Conservation (phyloP, 2,329 filamentous ascomycete genomes). For the Elsinoe necatrix region DNA sequence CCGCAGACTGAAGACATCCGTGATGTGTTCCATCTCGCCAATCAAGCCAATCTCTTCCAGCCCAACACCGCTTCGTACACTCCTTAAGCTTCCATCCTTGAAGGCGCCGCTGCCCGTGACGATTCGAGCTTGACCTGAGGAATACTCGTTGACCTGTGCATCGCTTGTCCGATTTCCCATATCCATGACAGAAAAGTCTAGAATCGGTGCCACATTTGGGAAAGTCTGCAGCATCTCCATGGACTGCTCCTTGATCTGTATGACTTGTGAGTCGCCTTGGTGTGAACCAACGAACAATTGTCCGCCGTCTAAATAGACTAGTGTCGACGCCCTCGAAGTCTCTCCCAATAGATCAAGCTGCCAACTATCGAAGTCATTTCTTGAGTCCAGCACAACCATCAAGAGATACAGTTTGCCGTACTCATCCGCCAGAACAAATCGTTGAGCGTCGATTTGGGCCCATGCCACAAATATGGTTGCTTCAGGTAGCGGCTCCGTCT, state of each 20-base stretch:
- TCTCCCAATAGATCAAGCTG: constrained; percentile 57
- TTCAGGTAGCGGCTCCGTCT: constrained; percentile 58
- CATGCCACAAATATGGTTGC: constrained; percentile 86
- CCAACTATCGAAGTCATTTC: constrained; percentile 63
- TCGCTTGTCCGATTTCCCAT: constrained; percentile 79
- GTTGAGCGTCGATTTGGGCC: constrained; percentile 71
- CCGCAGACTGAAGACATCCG: constrained; percentile 46
- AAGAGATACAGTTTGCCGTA: constrained; percentile 81
- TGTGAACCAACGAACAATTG: constrained; percentile 84
- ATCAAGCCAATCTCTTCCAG: constrained; percentile 79
- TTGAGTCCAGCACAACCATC: constrained; percentile 59
- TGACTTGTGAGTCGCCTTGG: constrained; percentile 82
- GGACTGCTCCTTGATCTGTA: constrained; percentile 53
- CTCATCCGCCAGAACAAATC: constrained; percentile 85
- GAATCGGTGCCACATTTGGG: constrained; percentile 77
- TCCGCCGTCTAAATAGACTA: constrained; percentile 68
- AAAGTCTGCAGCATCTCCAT: constrained; percentile 66
- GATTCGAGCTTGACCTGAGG: constrained; percentile 86
- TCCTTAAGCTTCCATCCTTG: constrained; percentile 78
- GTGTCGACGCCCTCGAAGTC: constrained; percentile 65
- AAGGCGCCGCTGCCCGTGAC: constrained; percentile 89
- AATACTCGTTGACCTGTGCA: constrained; percentile 77
- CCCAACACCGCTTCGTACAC: constrained; percentile 86
- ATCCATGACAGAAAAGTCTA: constrained; percentile 95
- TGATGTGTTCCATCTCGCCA: constrained; percentile 54